These are phyloP conservation scores for Didymella segeticola DNA, from an alignment of 2,329 filamentous ascomycete species.

Conservation along the genomic window DNA sequence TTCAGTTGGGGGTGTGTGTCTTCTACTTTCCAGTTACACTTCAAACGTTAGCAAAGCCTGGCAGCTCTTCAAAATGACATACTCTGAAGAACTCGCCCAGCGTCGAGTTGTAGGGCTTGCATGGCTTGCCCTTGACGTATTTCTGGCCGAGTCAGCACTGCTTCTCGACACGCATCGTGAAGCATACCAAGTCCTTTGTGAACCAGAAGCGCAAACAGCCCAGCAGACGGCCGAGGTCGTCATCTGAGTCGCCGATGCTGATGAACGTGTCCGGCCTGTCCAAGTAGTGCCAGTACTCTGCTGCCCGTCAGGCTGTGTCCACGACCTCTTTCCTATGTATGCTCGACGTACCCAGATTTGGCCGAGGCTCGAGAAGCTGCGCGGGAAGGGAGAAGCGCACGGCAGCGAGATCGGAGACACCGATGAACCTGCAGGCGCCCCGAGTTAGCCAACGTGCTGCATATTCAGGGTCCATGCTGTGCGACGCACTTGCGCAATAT, in stretches of 20 bases:
- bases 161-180: background rate
- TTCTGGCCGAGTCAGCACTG: constrained; percentile 63
- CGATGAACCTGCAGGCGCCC: constrained; percentile 76
- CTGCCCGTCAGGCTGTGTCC: constrained; percentile 30
- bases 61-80: constrained; percentile 39
- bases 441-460: constrained; percentile 19
- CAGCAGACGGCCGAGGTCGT: constrained; percentile 90
- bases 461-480: constrained; percentile 35
- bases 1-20: constrained; percentile 71
- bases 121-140: constrained; percentile 97
- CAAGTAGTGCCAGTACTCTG: constrained; percentile 98
- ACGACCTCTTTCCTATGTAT: background rate
- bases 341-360: constrained; percentile 73
- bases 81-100: constrained; percentile 97
- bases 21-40: constrained; percentile 96
- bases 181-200: constrained; percentile 83
- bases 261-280: constrained; percentile 92
- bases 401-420: constrained; percentile 91
- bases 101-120: constrained; percentile 98
- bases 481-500: constrained; percentile 79
- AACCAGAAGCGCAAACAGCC: constrained; percentile 97
- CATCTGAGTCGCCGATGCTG: constrained; percentile 85
- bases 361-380: constrained; percentile 92
- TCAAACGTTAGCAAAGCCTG: constrained; percentile 22
- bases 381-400: constrained; percentile 96